Evolutionary conservation across 768 basidiomycete species (phyloP), one percentile per base, ranked within the genome.

Genomic region (Mycena chlorophos): DNA sequence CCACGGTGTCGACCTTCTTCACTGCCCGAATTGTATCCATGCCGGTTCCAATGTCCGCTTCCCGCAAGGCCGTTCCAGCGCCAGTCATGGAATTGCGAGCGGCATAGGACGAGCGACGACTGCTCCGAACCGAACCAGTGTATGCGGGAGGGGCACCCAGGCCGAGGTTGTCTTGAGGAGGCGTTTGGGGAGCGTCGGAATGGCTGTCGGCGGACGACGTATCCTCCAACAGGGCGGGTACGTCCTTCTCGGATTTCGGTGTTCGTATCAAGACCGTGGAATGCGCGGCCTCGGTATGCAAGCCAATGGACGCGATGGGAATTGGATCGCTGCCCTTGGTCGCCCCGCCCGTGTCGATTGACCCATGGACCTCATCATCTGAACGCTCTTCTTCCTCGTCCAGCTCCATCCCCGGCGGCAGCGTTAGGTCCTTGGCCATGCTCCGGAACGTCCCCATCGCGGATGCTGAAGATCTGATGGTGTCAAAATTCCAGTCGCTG

Each of bases 401-500:
- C 34, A 77, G 72, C 14, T 80, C 80, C 71, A 85, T 83, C 49
- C 80, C 81, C 3, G 76, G 72, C 10, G 81, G 80, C 71, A 82
- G 77, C 4, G 65, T 60, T 22, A 89, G 71, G 64, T 91, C 88
- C 63, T 80, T 84, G 6, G 85, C 79, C 75, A 88, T 86, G 54
- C 81, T 86, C 48, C 85, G 82, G 66, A 87, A 85, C 2, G 89
- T 86, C 38, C 89, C 89, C 84, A 91, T 88, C 3, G 86, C 84
- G 26, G 85, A 79, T 8, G 82, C 75, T 4, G 88, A 40, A 10
- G 45, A 80, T 56, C 78, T 86, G 63, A 94, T 75, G 2, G 92
- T 95, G 64, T 94, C 94, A 68, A 98, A 98, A 68, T 90, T 92
- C 97, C 96, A 98, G 59, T 94, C 94, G 66, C 90, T 94, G 66